These are phyloP conservation scores for Schwanniomyces polymorphus DNA, from an alignment of 805 yeast species.

Conservation along the genomic window DNA sequence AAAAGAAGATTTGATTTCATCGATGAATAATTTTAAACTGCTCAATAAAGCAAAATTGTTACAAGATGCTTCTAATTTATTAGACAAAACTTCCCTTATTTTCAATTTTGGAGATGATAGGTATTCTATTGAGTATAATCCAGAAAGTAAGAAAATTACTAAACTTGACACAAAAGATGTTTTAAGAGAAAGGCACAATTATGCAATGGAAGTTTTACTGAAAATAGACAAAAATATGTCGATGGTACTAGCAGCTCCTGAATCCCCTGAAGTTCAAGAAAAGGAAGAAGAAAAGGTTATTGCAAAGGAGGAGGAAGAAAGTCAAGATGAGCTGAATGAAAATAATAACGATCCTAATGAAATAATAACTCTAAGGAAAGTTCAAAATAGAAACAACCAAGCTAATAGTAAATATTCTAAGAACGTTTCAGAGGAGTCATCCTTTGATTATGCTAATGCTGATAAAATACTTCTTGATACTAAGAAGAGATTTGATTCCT, in stretches of 20 bases:
- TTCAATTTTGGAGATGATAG: slow-evolving; percentile 12
- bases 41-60: slow-evolving; percentile 10
- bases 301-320: slow-evolving; percentile 4
- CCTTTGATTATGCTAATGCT: slow-evolving; percentile 46
- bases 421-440: slow-evolving; percentile 14
- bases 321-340: not conserved
- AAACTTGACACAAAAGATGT: slow-evolving; percentile 18
- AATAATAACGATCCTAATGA: slow-evolving; percentile 30
- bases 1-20: slow-evolving; percentile 6
- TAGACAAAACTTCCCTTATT: slow-evolving; percentile 10
- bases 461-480: slow-evolving; percentile 38
- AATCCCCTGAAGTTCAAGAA: slow-evolving; percentile 1
- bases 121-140: slow-evolving; percentile 16
- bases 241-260: not conserved
- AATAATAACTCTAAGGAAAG: slow-evolving; percentile 39
- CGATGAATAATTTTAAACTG: slow-evolving; percentile 6
- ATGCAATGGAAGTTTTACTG: slow-evolving; percentile 10
- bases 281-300: not conserved
- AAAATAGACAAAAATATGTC: slow-evolving; percentile 10
- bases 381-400: slow-evolving; percentile 9
- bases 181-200: slow-evolving; percentile 10
- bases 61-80: slow-evolving; percentile 2
- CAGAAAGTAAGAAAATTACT: slow-evolving; percentile 8
- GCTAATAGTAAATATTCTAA: slow-evolving; percentile 6
- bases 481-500: slow-evolving; percentile 8